phyloP scores from a whole-genome alignment of 768 basidiomycete species.

The Suillus clintonianus region DNA sequence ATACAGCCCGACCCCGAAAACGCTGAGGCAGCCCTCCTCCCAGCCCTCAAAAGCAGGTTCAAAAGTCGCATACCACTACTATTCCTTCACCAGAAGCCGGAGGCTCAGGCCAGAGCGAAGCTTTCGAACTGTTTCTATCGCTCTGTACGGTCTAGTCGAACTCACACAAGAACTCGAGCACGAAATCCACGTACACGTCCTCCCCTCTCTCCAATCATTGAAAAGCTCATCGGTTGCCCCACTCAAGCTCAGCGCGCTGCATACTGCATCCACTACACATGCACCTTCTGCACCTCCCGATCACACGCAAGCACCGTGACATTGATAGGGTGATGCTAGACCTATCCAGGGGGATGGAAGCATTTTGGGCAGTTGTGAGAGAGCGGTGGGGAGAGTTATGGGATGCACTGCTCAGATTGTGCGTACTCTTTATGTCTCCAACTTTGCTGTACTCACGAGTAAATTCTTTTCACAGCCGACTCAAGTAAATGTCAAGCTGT shows the following conservation, averaged over 20 bases:
- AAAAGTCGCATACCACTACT: conserved; percentile 52
- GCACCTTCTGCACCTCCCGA: conserved; percentile 65
- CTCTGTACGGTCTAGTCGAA: conserved; percentile 57
- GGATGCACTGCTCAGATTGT: conserved; percentile 81
- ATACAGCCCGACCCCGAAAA: conserved; percentile 31
- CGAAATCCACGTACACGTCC: conserved; percentile 51
- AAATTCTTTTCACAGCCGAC: too few relatives aligned
- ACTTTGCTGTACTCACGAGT: too few relatives aligned
- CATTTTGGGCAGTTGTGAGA: conserved; percentile 60
- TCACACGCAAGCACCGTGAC: conserved; percentile 59
- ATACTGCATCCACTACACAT: conserved; percentile 74
- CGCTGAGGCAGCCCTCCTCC: conserved; percentile 53
- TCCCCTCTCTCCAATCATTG: conserved; percentile 59
- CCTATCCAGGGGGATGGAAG: conserved; percentile 57
- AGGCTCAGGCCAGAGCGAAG: conserved; percentile 43
- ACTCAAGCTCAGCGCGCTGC: conserved; percentile 67
- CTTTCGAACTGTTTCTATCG: conserved; percentile 68
- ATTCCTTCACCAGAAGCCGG: conserved; percentile 21
- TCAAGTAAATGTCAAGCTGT: too few relatives aligned
- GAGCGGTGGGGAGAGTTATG: conserved; percentile 80
- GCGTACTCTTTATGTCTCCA: too few relatives aligned
- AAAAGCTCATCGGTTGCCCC: conserved; percentile 63
- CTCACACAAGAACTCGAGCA: conserved; percentile 55
- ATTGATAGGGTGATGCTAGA: conserved; percentile 51
- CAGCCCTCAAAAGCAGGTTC: conserved; percentile 55